Evolutionary conservation across 2,329 filamentous ascomycete genomes (phyloP).

Genomic region (Fusarium sp.): DNA sequence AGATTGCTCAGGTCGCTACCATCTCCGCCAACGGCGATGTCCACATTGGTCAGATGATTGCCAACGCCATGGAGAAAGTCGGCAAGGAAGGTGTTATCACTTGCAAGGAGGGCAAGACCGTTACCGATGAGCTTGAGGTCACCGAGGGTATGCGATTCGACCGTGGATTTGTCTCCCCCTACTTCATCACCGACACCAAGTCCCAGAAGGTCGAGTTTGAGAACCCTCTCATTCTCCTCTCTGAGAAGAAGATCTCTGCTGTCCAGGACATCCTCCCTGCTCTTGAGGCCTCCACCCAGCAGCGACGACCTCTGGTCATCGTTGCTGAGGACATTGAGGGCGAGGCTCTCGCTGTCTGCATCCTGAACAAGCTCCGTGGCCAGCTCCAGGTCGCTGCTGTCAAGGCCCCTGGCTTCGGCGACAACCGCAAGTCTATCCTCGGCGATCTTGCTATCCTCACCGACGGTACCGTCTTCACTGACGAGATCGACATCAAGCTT

Average conservation of each 20-base stretch:
- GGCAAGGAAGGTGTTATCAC: conserved; percentile 99
- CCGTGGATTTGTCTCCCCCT: conserved; percentile 97
- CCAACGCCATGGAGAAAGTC: conserved; percentile 99
- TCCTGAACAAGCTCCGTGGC: conserved; percentile 99
- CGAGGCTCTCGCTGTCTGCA: conserved; percentile 98
- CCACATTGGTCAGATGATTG: conserved; percentile 95
- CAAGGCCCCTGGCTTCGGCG: conserved; percentile 99
- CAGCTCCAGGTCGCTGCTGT: conserved; percentile 98
- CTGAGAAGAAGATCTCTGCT: conserved; percentile 99
- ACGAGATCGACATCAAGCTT: conserved; percentile 98
- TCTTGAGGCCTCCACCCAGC: conserved; percentile 95
- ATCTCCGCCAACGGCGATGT: conserved; percentile 98
- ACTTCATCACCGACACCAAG: conserved; percentile 99
- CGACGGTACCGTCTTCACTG: conserved; percentile 97
- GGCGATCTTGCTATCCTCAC: conserved; percentile 96
- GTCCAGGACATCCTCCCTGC: conserved; percentile 99
- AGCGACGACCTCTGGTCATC: conserved; percentile 95
- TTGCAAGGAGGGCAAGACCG: conserved; percentile 99
- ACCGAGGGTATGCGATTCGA: conserved; percentile 99
- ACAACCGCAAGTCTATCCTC: conserved; percentile 99
- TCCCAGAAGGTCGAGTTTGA: conserved; percentile 99
- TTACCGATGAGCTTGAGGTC: conserved; percentile 96
- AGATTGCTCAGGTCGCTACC: conserved; percentile 98
- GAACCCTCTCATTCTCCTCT: conserved; percentile 98
- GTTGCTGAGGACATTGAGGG: conserved; percentile 99